Conservation (phyloP, 768 basidiomycete species). For the Tylopilus vinaceipallidus region DNA sequence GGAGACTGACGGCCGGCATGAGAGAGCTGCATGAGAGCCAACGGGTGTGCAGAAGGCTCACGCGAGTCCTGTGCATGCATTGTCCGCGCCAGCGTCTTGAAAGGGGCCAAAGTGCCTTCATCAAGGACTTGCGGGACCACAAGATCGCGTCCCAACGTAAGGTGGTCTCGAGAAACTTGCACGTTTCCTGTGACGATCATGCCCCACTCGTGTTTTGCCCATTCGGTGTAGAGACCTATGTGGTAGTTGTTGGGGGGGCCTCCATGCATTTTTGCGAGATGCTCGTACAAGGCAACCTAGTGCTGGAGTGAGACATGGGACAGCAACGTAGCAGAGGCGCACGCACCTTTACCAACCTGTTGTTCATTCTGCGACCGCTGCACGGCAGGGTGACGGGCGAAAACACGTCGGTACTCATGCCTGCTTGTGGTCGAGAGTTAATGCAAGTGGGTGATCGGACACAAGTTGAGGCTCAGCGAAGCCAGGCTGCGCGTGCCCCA, state of each 20-base stretch:
- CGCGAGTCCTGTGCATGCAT: slow-evolving; percentile 42
- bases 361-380: slow-evolving; percentile 36
- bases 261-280: slow-evolving; percentile 61
- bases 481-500: too few relatives aligned
- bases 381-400: slow-evolving; percentile 32
- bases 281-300: slow-evolving; percentile 91
- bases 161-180: slow-evolving; percentile 60
- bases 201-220: slow-evolving; percentile 80
- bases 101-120: slow-evolving; percentile 47
- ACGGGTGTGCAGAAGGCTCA: slow-evolving; percentile 12
- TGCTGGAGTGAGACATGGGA: background rate
- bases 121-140: slow-evolving; percentile 49
- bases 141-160: slow-evolving; percentile 72
- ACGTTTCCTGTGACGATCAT: slow-evolving; percentile 89
- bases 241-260: slow-evolving; percentile 72
- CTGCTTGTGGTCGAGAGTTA: background rate
- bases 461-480: too few relatives aligned
- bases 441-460: too few relatives aligned
- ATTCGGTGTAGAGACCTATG: slow-evolving; percentile 63
- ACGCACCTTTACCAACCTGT: slow-evolving; percentile 55
- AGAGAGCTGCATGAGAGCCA: slow-evolving; percentile 80
- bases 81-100: slow-evolving; percentile 43
- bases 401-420: slow-evolving; percentile 23
- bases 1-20: slow-evolving; percentile 84
- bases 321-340: background rate